phyloP scores from a whole-genome alignment of 176 grass and related monocot genomes.

The Metroxylon sagu region DNA sequence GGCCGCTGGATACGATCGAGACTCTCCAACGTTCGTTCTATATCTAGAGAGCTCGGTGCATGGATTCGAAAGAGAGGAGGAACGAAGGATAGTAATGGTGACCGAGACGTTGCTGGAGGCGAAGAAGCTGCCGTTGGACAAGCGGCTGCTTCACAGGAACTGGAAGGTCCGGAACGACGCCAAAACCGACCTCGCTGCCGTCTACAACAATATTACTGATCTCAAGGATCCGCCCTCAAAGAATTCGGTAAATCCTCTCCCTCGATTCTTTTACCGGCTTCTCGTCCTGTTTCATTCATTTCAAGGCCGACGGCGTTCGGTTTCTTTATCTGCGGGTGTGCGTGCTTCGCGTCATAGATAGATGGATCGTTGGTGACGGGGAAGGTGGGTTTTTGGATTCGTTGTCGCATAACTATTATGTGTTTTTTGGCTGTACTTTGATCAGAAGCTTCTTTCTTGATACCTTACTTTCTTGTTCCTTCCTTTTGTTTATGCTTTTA shows the following conservation, averaged over 20 bases:
- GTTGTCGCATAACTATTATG: too few species aligned
- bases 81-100: conserved; percentile 68
- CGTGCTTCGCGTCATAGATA: too few species aligned
- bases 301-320: not conserved
- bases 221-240: conserved; percentile 68
- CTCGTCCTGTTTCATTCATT: not conserved
- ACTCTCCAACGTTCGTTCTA: too few species aligned
- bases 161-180: conserved; percentile 99
- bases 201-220: conserved; percentile 84
- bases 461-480: too few species aligned
- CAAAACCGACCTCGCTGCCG: conserved; percentile 84
- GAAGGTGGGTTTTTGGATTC: too few species aligned
- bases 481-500: too few species aligned
- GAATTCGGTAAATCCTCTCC: conserved; percentile 64
- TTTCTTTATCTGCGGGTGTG: too few species aligned
- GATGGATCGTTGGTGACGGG: too few species aligned
- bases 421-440: too few species aligned
- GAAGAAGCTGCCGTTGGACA: conserved; percentile 91
- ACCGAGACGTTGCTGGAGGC: conserved; percentile 97
- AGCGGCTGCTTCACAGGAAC: conserved; percentile 88
- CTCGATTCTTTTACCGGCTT: conserved; percentile 8
- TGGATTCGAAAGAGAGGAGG: not conserved
- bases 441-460: too few species aligned
- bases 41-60: too few species aligned
- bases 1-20: too few species aligned